Base-by-base conservation (phyloP, 176 grass and related monocot species). In the Eleusine coracana region DNA sequence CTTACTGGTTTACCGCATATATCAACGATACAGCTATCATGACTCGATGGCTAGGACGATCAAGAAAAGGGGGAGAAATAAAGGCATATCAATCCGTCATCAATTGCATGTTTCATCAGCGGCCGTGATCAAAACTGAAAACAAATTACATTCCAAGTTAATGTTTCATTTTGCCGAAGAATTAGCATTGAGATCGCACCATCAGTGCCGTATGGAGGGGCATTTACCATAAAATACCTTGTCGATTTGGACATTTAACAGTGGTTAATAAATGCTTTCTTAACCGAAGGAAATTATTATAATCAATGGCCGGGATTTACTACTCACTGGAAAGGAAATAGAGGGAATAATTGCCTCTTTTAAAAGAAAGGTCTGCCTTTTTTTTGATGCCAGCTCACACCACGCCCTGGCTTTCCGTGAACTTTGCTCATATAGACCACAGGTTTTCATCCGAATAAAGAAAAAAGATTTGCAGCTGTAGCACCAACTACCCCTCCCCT, bases 341-440 rank as follows among this genome's bases (percentile, higher is more conserved):
- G 3, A 7, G 51, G 9, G 46, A 36, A 21, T 11, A 62, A 59
- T 12, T 49, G 18, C 10, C 71, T 41, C 41, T 16, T 14, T 80
- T 8, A 10, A 63, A 18, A 54, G 62, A 76, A 75, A 51, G 72
- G 31, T 16, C 48, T 49, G 46, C 58, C 52, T 58, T 82, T 25
- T 25, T 73, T 42, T 16, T 14, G 78, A 56, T 86, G 74, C 70
- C 88, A 93, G 82, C 74, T 86, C 81, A 76, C 73, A 1, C 39
- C 40, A 63, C 7, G 74, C 81, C 82, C 68, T 49, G 10, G 37
- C 76, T 52, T 23, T 66, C 79, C 39, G 12, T 59, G 14, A 15
- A 51, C 63, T 51, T 18, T 42, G 49, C 37, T 40, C 34, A 6
- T 37, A 17, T 38, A 7, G 37, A 27, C 74, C 25, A 76, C 75